Evolutionary conservation across 2,329 filamentous ascomycete species (phyloP).

Genomic region (Sordariomycetes sp.): DNA sequence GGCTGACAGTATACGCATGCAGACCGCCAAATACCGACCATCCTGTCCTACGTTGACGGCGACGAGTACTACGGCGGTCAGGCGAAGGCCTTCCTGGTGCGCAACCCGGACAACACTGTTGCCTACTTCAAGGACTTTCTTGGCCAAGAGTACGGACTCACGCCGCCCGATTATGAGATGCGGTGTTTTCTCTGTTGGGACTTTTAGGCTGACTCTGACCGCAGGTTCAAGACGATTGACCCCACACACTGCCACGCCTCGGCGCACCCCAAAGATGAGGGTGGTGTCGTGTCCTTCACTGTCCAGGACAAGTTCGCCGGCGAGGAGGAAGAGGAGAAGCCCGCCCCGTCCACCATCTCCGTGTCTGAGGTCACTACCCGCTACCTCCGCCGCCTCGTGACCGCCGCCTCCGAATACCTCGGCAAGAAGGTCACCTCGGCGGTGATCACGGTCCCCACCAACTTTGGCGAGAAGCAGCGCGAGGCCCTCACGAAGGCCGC

Average conservation of each 20-base stretch:
- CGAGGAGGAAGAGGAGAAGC: slow-evolving; percentile 41
- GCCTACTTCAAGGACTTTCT: slow-evolving; percentile 94
- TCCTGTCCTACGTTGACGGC: slow-evolving; percentile 87
- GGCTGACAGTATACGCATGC: slow-evolving; percentile 9
- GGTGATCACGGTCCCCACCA: slow-evolving; percentile 86
- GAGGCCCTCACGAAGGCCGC: slow-evolving; percentile 67
- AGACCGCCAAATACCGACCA: slow-evolving; percentile 95
- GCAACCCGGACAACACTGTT: slow-evolving; percentile 86
- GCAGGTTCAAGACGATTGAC: slow-evolving; percentile 79
- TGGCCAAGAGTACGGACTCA: slow-evolving; percentile 64
- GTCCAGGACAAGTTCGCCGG: slow-evolving; percentile 63
- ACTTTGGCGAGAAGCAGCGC: slow-evolving; percentile 82
- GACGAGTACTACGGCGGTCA: slow-evolving; percentile 96
- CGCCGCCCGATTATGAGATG: neutral
- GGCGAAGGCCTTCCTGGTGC: slow-evolving; percentile 84
- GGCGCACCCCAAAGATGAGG: slow-evolving; percentile 69
- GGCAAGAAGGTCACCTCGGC: slow-evolving; percentile 91
- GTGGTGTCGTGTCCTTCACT: slow-evolving; percentile 64
- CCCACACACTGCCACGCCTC: slow-evolving; percentile 89
- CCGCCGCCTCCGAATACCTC: slow-evolving; percentile 80
- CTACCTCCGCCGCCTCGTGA: slow-evolving; percentile 68
- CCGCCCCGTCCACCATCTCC: slow-evolving; percentile 46
- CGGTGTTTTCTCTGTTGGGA: slow-evolving; percentile 1
- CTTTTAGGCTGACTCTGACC: neutral
- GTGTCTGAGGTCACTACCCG: slow-evolving; percentile 75